These are phyloP conservation scores for Thermothielavioides terrestris DNA, from an alignment of 495 filamentous ascomycete genomes.

Conservation along the genomic window DNA sequence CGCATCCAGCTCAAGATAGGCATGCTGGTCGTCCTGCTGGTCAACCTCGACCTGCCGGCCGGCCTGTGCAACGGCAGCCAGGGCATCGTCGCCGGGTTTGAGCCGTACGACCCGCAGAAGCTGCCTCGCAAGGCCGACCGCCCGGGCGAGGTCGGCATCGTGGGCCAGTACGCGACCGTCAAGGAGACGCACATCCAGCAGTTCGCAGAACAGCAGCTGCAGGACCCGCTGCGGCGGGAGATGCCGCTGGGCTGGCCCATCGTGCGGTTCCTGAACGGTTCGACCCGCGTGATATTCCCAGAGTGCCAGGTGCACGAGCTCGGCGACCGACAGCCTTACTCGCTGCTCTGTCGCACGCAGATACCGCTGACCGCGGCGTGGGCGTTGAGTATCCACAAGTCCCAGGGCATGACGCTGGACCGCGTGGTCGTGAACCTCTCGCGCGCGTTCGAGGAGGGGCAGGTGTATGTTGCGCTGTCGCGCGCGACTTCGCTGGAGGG, in stretches of 20 bases:
- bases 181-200: slow-evolving; percentile 22
- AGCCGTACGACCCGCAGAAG: slow-evolving; percentile 50
- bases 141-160: slow-evolving; percentile 13
- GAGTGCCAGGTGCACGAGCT: slow-evolving; percentile 40
- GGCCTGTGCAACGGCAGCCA: slow-evolving; percentile 85
- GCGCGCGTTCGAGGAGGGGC: slow-evolving; percentile 82
- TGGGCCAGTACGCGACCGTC: slow-evolving; percentile 37
- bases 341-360: slow-evolving; percentile 66
- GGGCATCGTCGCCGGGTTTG: slow-evolving; percentile 72
- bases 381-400: slow-evolving; percentile 92
- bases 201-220: slow-evolving; percentile 22
- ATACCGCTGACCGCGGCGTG: slow-evolving; percentile 83
- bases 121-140: slow-evolving; percentile 20
- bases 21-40: slow-evolving; percentile 88
- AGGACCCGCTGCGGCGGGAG: not conserved
- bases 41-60: slow-evolving; percentile 67
- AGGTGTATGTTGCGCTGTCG: slow-evolving; percentile 69
- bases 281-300: slow-evolving; percentile 33
- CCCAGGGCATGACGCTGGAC: slow-evolving; percentile 88
- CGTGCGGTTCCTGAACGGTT: slow-evolving; percentile 56
- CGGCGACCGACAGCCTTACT: slow-evolving; percentile 42
- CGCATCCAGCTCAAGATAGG: slow-evolving; percentile 70
- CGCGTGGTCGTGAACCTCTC: slow-evolving; percentile 83
- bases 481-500: slow-evolving; percentile 75
- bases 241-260: slow-evolving; percentile 53